Percentiles rank a stretch among this genome's conserved stretches.
Evolutionary conservation across 2,329 filamentous ascomycete genomes (phyloP).

Genomic region (Penicillium sclerotiorum): DNA sequence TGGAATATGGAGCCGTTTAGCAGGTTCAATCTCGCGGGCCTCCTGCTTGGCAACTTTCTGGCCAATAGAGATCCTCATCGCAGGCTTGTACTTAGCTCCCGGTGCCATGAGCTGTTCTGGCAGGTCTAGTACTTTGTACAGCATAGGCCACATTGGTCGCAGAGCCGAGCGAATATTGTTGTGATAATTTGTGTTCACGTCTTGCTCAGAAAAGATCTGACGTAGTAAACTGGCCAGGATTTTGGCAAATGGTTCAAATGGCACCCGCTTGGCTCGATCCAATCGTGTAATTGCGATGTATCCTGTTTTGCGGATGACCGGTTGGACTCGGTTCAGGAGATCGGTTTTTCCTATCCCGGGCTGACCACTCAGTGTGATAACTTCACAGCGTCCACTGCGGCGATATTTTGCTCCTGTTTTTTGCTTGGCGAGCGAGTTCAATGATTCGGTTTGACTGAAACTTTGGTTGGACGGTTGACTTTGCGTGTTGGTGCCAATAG

Average conservation of each 20-base stretch:
- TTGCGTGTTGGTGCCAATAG: constrained; percentile 32
- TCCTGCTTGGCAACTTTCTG: constrained; percentile 36
- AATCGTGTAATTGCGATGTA: constrained; percentile 65
- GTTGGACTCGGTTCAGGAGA: constrained; percentile 61
- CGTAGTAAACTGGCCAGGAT: constrained; percentile 64
- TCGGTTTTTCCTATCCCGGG: constrained; percentile 64
- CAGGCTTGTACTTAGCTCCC: constrained; percentile 38
- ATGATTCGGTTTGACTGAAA: constrained; percentile 35
- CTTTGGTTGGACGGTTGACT: constrained; percentile 37
- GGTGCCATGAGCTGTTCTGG: constrained; percentile 65
- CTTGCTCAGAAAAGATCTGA: constrained; percentile 67
- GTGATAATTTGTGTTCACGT: constrained; percentile 64
- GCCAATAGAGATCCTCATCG: constrained; percentile 30
- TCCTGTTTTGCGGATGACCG: constrained; percentile 58
- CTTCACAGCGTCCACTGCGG: constrained; percentile 59
- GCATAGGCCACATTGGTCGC: constrained; percentile 59
- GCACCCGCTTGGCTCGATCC: constrained; percentile 60
- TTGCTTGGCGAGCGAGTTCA: constrained; percentile 35
- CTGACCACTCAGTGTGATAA: constrained; percentile 60
- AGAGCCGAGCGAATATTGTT: constrained; percentile 59
- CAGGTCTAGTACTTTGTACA: constrained; percentile 62
- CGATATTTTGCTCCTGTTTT: constrained; percentile 54
- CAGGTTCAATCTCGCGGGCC: constrained; percentile 31
- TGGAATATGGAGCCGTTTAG: constrained; percentile 35
- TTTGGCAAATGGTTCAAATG: constrained; percentile 63